Percentiles rank a stretch among this genome's conserved stretches.
phyloP scores from a whole-genome alignment of 345 rosid genomes.

The Corymbia maculata region DNA sequence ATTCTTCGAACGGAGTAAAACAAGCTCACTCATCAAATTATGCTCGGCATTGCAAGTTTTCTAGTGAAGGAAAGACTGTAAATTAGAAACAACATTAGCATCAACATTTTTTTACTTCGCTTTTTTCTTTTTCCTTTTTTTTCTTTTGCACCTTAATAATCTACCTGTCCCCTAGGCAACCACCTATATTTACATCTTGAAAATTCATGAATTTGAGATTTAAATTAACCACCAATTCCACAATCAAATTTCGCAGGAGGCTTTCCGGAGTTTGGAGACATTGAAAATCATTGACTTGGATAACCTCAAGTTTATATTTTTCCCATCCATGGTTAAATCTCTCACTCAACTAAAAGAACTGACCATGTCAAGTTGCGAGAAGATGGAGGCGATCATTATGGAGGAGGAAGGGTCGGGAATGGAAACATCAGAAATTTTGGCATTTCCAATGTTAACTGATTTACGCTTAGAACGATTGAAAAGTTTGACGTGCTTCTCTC shows the following conservation, averaged over 20 bases:
- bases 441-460: not conserved
- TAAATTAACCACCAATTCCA: accelerated
- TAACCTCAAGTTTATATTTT: no score
- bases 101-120: no score
- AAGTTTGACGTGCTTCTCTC: not conserved
- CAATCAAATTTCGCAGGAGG: no score
- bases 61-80: no score
- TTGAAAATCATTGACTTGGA: accelerated
- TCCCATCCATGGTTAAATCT: not conserved
- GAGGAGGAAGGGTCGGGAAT: not conserved
- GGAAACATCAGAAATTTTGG: not conserved
- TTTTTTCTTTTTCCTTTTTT: no score
- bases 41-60: no score
- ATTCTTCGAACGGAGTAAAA: no score
- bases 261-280: not conserved
- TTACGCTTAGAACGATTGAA: accelerated
- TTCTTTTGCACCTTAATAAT: not conserved
- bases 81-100: no score
- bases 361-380: accelerated
- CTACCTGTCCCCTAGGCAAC: no score
- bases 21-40: no score
- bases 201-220: not conserved
- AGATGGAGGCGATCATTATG: not conserved
- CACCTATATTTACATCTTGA: not conserved
- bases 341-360: not conserved